These are phyloP conservation scores for Acacia concinna DNA, from an alignment of 331 rosid genomes.

Conservation along the genomic window DNA sequence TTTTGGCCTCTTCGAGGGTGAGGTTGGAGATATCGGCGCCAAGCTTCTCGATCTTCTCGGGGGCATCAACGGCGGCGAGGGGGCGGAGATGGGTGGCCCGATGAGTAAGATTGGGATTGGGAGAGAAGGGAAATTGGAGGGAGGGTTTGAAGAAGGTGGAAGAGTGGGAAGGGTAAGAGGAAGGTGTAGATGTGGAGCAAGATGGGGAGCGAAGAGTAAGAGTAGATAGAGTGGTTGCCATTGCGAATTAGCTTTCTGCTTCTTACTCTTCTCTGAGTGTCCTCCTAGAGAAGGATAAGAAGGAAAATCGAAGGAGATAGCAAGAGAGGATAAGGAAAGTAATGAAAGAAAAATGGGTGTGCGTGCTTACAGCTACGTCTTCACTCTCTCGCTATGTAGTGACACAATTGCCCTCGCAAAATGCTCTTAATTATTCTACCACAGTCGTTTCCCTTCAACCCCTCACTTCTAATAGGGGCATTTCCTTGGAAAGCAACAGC, in stretches of 20 bases:
- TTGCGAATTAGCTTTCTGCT: slow-evolving; percentile 5
- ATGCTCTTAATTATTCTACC: background rate
- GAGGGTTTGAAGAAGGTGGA: slow-evolving; percentile 36
- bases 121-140: slow-evolving; percentile 39
- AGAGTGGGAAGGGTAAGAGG: slow-evolving; percentile 31
- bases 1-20: slow-evolving; percentile 70
- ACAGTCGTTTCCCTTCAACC: background rate
- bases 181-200: slow-evolving; percentile 27
- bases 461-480: background rate
- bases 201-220: slow-evolving; percentile 45
- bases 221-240: slow-evolving; percentile 63
- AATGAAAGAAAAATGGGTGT: background rate
- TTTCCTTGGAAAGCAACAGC: background rate
- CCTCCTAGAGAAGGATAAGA: background rate
- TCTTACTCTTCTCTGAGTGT: background rate
- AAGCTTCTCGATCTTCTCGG: slow-evolving; percentile 69
- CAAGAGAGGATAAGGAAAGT: slow-evolving; percentile 19
- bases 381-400: background rate
- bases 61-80: slow-evolving; percentile 54
- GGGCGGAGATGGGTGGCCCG: slow-evolving; percentile 58
- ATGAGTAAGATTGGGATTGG: slow-evolving; percentile 37
- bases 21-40: slow-evolving; percentile 65
- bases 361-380: background rate
- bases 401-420: slow-evolving; percentile 26
- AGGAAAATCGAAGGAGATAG: slow-evolving; percentile 5